Evolutionary conservation across 257 asterid species (phyloP).

Genomic region (Ehretia macrophylla): DNA sequence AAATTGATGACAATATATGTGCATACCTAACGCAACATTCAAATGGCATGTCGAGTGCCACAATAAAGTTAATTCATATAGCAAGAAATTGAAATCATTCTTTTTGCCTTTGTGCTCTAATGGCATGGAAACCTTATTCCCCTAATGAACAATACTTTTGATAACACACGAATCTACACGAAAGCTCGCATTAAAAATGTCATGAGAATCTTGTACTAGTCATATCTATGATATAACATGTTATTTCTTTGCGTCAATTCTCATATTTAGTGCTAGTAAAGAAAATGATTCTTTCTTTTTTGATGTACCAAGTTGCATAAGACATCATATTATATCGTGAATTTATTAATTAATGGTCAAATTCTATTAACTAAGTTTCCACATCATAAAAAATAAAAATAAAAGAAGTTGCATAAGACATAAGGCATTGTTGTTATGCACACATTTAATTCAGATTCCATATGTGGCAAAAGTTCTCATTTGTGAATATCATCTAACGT

Average conservation of each 20-base stretch:
- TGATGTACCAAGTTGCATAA: not conserved
- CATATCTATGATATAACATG: not conserved
- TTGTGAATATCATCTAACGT: not conserved
- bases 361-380: no score
- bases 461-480: slow-evolving; percentile 3
- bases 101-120: no score
- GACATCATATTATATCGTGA: no score
- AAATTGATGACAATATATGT: slow-evolving; percentile 38
- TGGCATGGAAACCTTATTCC: not conserved
- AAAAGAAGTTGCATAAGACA: not conserved
- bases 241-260: not conserved
- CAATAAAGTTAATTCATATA: slow-evolving; percentile 9
- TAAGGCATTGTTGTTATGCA: not conserved
- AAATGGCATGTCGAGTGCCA: slow-evolving; percentile 40
- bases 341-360: no score
- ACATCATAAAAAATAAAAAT: no score
- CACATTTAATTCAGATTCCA: slow-evolving; percentile 1
- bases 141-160: not conserved
- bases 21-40: slow-evolving; percentile 69
- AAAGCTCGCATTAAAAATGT: not conserved
- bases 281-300: not conserved
- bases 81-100: not conserved
- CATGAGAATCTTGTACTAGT: not conserved
- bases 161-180: not conserved
- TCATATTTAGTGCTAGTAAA: not conserved